Percentiles rank a stretch among this genome's conserved stretches.
phyloP scores from a whole-genome alignment of 352 stramenopile genomes.

The Phytophthora pistaciae region DNA sequence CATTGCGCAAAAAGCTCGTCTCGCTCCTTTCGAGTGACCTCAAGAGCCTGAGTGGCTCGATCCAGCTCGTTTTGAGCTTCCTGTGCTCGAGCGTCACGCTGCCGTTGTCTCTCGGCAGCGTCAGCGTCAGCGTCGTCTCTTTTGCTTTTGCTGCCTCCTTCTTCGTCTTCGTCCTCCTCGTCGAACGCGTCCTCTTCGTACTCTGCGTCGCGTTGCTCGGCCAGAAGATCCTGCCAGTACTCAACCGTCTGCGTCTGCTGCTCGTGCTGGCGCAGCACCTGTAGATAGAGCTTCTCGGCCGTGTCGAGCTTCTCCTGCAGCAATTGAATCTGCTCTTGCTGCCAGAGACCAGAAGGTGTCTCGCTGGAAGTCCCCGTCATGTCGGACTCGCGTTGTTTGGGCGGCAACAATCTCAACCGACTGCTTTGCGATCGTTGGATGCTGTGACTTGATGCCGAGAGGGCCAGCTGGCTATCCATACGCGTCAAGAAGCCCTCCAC shows the following conservation, averaged over 20 bases:
- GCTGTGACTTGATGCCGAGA: background rate
- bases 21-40: slow-evolving; percentile 52
- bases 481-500: slow-evolving; percentile 65
- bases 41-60: slow-evolving; percentile 42
- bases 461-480: slow-evolving; percentile 18
- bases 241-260: slow-evolving; percentile 71
- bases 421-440: slow-evolving; percentile 24
- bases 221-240: slow-evolving; percentile 65
- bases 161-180: slow-evolving; percentile 26
- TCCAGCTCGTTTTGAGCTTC: slow-evolving; percentile 39
- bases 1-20: slow-evolving; percentile 75
- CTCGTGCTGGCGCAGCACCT: slow-evolving; percentile 74
- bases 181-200: slow-evolving; percentile 42
- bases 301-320: slow-evolving; percentile 74
- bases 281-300: slow-evolving; percentile 75
- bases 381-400: slow-evolving; percentile 20
- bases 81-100: slow-evolving; percentile 23
- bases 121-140: slow-evolving; percentile 18
- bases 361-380: slow-evolving; percentile 44
- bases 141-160: slow-evolving; percentile 10
- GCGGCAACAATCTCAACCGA: slow-evolving; percentile 39
- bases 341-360: slow-evolving; percentile 18
- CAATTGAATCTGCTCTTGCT: slow-evolving; percentile 51
- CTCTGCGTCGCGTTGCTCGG: slow-evolving; percentile 55
- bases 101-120: slow-evolving; percentile 17